Percentiles rank a stretch among this genome's conserved stretches.
These are phyloP conservation scores for Clarireedia hainanense DNA, from an alignment of 2,329 filamentous ascomycete genomes.

Conservation along the genomic window DNA sequence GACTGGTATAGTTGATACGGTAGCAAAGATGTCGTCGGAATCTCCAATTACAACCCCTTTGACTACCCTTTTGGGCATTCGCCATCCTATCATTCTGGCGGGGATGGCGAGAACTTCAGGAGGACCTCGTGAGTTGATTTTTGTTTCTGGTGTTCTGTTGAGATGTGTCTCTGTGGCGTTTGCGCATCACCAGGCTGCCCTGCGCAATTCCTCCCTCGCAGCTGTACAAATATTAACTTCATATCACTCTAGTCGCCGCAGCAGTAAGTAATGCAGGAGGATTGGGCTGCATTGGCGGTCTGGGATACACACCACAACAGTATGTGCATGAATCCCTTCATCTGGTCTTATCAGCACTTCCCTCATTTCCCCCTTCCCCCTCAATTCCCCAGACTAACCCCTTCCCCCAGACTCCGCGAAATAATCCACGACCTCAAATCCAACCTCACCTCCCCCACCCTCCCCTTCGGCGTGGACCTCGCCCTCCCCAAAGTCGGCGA, in stretches of 20 bases:
- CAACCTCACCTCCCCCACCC: slow-evolving; percentile 53
- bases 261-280: slow-evolving; percentile 76
- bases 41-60: slow-evolving; percentile 62
- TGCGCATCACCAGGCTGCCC: no score
- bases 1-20: no score
- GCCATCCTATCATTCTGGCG: slow-evolving; percentile 83
- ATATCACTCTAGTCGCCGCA: slow-evolving; percentile 48
- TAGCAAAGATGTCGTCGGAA: not conserved
- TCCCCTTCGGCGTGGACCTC: slow-evolving; percentile 88
- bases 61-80: slow-evolving; percentile 70
- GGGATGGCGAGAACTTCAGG: slow-evolving; percentile 87
- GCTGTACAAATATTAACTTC: no score
- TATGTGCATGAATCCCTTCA: not conserved
- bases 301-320: slow-evolving; percentile 57
- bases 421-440: slow-evolving; percentile 85
- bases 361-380: not conserved
- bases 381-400: not conserved
- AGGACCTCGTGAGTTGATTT: slow-evolving; percentile 36
- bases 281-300: slow-evolving; percentile 64
- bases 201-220: no score
- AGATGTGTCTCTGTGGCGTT: no score
- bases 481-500: slow-evolving; percentile 86
- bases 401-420: slow-evolving; percentile 45
- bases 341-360: slow-evolving; percentile 14
- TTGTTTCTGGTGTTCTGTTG: no score